A percentile compares a stretch with the other conserved stretches of the same genome.
Evolutionary conservation across 139 green algal genomes (phyloP).

Genomic region (Closterium sp.): DNA sequence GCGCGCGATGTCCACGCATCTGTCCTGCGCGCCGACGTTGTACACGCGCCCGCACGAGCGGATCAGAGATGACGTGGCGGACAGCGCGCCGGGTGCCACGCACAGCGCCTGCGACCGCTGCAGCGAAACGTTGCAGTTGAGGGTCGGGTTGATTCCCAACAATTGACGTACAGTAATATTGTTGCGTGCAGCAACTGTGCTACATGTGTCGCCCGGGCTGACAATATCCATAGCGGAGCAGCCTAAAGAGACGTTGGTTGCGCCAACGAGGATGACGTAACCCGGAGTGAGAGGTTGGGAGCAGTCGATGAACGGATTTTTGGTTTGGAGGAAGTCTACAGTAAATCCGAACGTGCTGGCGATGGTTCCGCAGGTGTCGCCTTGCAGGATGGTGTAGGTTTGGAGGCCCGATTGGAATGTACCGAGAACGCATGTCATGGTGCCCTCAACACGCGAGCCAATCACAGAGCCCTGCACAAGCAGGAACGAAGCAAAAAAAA

Average conservation of each 20-base stretch:
- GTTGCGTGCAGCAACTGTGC: not conserved
- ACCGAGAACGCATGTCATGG: constrained; percentile 13
- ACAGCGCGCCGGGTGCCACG: not conserved
- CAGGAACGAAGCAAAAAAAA: not conserved
- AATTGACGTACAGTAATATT: not conserved
- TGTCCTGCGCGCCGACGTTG: not conserved
- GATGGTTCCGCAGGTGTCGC: constrained; percentile 16
- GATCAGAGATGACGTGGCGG: not conserved
- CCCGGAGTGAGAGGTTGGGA: not conserved
- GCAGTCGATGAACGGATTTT: not conserved
- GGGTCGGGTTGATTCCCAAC: not conserved
- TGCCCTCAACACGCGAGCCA: constrained; percentile 9
- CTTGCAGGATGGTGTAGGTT: constrained; percentile 8
- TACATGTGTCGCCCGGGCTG: not conserved
- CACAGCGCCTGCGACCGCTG: not conserved
- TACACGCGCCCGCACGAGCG: not conserved
- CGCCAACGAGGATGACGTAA: not conserved
- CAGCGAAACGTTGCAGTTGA: not conserved
- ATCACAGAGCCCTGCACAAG: not conserved
- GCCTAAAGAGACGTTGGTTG: not conserved
- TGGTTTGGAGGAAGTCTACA: not conserved
- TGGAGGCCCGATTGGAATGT: not conserved
- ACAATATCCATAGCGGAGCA: not conserved
- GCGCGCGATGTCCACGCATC: not conserved
- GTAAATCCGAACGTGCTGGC: not conserved